phyloP scores from a whole-genome alignment of 225 moss, liverwort and hornwort genomes.

The Bryum argenteum region DNA sequence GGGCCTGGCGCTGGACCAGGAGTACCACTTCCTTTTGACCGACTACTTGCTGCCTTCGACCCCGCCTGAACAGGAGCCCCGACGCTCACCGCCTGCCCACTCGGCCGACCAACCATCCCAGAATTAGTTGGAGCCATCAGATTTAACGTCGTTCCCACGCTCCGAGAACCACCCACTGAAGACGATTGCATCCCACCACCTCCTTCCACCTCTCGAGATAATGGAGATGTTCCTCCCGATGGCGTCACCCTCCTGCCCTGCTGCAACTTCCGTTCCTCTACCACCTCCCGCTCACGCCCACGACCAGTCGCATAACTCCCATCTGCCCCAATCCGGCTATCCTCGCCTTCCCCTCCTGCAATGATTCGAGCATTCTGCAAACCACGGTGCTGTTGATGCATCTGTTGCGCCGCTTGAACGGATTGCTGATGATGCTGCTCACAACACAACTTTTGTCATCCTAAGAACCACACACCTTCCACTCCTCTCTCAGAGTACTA shows the following conservation, averaged over 20 bases:
- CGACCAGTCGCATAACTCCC: conserved; percentile 42
- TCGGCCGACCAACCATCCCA: conserved; percentile 49
- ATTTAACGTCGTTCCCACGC: conserved; percentile 59
- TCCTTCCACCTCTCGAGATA: conserved; percentile 57
- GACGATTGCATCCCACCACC: conserved; percentile 38
- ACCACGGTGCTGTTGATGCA: conserved; percentile 32
- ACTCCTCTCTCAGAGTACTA: not conserved
- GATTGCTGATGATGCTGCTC: conserved; percentile 34
- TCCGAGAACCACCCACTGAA: conserved; percentile 40
- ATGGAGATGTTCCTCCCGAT: conserved; percentile 31
- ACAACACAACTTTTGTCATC: conserved; percentile 12
- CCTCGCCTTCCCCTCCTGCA: conserved; percentile 41
- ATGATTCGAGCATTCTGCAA: conserved; percentile 42
- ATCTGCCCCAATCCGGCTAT: conserved; percentile 47
- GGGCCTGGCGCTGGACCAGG: not conserved
- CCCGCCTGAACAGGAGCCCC: conserved; percentile 32
- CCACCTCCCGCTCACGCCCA: conserved; percentile 51
- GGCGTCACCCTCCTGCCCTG: conserved; percentile 43
- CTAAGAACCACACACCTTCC: not conserved
- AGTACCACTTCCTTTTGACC: conserved; percentile 39
- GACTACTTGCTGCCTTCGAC: conserved; percentile 44
- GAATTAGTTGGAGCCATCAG: conserved; percentile 37
- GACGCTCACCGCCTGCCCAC: conserved; percentile 35
- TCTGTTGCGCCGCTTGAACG: not conserved
- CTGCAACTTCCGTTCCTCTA: conserved; percentile 64